Conservation (phyloP, 2,329 filamentous ascomycete species). For the Botrytis elliptica region DNA sequence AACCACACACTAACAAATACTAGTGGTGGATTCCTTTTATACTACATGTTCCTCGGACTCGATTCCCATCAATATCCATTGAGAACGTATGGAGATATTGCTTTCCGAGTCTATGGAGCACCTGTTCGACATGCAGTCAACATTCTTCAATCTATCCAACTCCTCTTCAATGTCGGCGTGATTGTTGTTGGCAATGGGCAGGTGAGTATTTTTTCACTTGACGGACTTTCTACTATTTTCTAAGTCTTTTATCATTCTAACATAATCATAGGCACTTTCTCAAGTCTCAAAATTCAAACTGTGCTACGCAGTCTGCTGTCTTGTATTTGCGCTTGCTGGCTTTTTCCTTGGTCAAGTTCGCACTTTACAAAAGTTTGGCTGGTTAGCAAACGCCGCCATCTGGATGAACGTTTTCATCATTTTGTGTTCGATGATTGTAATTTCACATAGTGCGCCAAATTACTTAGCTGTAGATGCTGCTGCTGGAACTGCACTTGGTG, state of each 20-base stretch:
- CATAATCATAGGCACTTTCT: conserved; percentile 17
- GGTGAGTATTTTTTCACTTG: not conserved
- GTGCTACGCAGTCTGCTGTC: conserved; percentile 33
- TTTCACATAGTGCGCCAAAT: conserved; percentile 35
- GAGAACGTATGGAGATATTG: conserved; percentile 29
- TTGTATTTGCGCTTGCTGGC: conserved; percentile 35
- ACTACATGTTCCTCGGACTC: conserved; percentile 28
- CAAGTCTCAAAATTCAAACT: conserved; percentile 29
- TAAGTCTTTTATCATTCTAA: not conserved
- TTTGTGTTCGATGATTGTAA: conserved; percentile 38
- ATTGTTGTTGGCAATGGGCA: conserved; percentile 6
- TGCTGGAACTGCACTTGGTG: conserved; percentile 25
- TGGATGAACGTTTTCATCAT: conserved; percentile 37
- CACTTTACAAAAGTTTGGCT: conserved; percentile 35
- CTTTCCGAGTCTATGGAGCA: conserved; percentile 28
- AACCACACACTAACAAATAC: not conserved
- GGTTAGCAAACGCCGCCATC: conserved; percentile 36
- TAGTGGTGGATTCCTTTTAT: conserved; percentile 26
- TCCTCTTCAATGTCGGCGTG: conserved; percentile 19
- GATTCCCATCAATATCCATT: conserved; percentile 30
- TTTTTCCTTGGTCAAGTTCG: conserved; percentile 37
- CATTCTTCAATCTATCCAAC: conserved; percentile 25
- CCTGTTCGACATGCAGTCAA: conserved; percentile 29
- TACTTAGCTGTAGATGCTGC: conserved; percentile 38
- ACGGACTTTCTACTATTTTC: not conserved